Evolutionary conservation across 1,284 basidiomycete genomes (phyloP).

Genomic region (Xerocomus amazonicus): DNA sequence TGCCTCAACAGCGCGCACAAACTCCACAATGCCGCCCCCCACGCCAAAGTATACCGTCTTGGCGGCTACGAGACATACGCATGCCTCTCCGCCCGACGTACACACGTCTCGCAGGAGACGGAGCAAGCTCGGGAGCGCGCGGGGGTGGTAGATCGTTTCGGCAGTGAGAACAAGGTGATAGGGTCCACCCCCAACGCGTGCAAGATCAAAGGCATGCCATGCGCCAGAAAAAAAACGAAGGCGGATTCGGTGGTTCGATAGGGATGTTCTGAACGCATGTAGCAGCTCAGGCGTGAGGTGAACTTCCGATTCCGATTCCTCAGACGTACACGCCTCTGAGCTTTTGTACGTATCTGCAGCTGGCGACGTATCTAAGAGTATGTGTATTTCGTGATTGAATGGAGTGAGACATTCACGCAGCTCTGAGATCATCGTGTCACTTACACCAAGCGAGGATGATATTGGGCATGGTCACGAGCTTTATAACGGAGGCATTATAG

Average conservation of each 20-base stretch:
- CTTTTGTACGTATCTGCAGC: conserved; percentile 21
- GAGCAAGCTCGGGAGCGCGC: conserved; percentile 68
- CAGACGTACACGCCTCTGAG: conserved; percentile 4
- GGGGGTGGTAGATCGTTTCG: conserved; percentile 87
- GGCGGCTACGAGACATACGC: conserved; percentile 72
- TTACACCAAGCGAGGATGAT: conserved; percentile 83
- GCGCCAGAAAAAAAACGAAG: conserved; percentile 81
- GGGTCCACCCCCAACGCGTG: conserved; percentile 9
- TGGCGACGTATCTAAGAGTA: conserved; percentile 26
- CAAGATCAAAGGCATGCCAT: conserved; percentile 60
- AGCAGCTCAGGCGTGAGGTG: conserved; percentile 62
- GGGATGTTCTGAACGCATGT: conserved; percentile 57
- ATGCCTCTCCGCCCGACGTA: not conserved
- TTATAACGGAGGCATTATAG: conserved; percentile 84
- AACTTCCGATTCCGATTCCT: conserved; percentile 42
- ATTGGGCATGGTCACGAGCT: conserved; percentile 87
- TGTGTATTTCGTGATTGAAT: not conserved
- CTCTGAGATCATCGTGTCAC: conserved; percentile 22
- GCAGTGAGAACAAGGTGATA: conserved; percentile 84
- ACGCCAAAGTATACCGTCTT: conserved; percentile 97
- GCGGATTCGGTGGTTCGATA: conserved; percentile 52
- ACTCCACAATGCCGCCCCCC: conserved; percentile 83
- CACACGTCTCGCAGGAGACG: conserved; percentile 39
- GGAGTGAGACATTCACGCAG: not conserved
- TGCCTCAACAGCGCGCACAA: conserved; percentile 53